Evolutionary conservation across 345 rosid genomes (phyloP).

Genomic region (Bruguiera parviflora): DNA sequence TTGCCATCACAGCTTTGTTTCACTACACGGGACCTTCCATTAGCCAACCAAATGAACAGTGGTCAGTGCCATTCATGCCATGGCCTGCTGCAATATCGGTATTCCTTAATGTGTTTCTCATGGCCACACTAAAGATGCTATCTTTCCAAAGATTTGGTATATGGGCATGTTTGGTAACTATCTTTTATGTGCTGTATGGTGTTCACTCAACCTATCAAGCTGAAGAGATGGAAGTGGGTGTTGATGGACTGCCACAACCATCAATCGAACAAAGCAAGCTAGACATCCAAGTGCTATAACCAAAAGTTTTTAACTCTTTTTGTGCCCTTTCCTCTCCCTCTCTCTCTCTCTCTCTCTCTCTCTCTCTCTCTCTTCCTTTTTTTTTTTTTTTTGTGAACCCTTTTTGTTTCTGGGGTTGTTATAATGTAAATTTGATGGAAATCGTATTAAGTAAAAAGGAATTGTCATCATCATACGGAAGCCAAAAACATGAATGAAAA

Average conservation of each 20-base stretch:
- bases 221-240: conserved; percentile 52
- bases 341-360: not conserved
- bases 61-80: conserved; percentile 93
- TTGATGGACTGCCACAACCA: conserved; percentile 29
- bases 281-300: conserved; percentile 42
- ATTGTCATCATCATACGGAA: not conserved
- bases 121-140: conserved; percentile 52
- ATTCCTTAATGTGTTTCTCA: conserved; percentile 72
- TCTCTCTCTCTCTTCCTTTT: not conserved
- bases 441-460: conserved; percentile 11
- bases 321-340: not conserved
- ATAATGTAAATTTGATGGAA: conserved; percentile 13
- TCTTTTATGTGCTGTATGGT: conserved; percentile 77
- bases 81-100: conserved; percentile 79
- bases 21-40: conserved; percentile 35
- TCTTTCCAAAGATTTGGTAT: conserved; percentile 64
- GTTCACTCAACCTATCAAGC: conserved; percentile 84
- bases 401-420: not conserved
- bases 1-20: conserved; percentile 45
- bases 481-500: not conserved
- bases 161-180: conserved; percentile 62
- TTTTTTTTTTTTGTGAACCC: not conserved
- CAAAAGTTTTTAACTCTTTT: not conserved
- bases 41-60: conserved; percentile 29
- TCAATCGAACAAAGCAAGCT: conserved; percentile 37